Percentiles rank a stretch among this genome's conserved stretches.
Conservation (phyloP, 108 stramenopile genomes). For the Cylindrotheca closterium region DNA sequence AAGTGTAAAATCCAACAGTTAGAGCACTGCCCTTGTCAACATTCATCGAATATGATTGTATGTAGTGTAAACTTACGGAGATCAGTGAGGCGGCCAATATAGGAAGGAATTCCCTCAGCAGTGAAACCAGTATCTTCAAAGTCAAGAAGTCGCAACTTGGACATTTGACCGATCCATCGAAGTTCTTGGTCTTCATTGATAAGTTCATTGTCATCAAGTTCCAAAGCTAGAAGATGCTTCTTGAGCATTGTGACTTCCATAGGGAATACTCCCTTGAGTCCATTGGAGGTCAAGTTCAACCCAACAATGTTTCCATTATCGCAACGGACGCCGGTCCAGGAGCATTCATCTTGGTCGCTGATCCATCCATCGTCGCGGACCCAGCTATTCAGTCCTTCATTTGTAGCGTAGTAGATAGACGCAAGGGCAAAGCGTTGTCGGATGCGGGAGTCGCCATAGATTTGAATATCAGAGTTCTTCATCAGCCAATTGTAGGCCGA, state of each 20-base stretch:
- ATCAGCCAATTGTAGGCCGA: slow-evolving; percentile 8
- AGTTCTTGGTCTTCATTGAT: slow-evolving; percentile 32
- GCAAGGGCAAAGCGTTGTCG: slow-evolving; percentile 20
- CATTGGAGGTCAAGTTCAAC: slow-evolving; percentile 30
- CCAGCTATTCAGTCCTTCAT: slow-evolving; percentile 5
- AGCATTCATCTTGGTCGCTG: slow-evolving; percentile 34
- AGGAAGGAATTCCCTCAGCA: slow-evolving; percentile 25
- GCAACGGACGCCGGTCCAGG: slow-evolving; percentile 55
- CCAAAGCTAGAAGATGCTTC: slow-evolving; percentile 6
- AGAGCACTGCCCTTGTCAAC: background rate
- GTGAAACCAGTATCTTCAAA: slow-evolving; percentile 18
- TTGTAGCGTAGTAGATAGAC: slow-evolving; percentile 12
- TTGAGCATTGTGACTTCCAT: slow-evolving; percentile 21
- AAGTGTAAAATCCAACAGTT: background rate
- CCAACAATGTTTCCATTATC: slow-evolving; percentile 21
- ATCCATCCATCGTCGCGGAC: slow-evolving; percentile 32
- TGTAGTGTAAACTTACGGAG: background rate
- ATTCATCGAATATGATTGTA: background rate
- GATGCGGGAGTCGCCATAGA: background rate
- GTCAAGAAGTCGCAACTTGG: slow-evolving; percentile 27
- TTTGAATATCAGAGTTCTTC: background rate
- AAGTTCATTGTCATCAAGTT: slow-evolving; percentile 13
- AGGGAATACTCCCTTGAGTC: slow-evolving; percentile 33
- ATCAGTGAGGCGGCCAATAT: slow-evolving; percentile 19
- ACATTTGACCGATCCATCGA: slow-evolving; percentile 39